Base-by-base conservation (phyloP, 306 rosid species). In the Gillenia trifoliata region DNA sequence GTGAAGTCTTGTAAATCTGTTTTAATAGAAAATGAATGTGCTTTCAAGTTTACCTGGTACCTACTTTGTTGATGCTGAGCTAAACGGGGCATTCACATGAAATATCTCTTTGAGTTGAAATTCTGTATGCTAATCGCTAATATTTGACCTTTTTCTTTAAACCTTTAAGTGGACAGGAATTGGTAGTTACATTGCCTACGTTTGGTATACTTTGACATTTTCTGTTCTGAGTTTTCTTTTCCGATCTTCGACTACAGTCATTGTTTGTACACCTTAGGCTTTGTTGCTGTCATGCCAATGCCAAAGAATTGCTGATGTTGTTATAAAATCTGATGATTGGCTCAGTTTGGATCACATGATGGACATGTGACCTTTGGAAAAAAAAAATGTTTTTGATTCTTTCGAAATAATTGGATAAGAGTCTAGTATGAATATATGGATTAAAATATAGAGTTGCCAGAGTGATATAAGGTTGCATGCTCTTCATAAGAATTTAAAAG, bases 121-220 rank as follows among this genome's bases (percentile, higher is more conserved):
- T 68, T 72, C 43, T 71, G 40, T 61, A 62, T 64, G 59, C 36
- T 66, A 79, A 68, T 74, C 72, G 49, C 81, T 77, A 59, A 80
- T 80, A 66, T 77, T 68, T 60, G 64, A 59, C 78, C 75, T 80
- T 77, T 75, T 52, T 80, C 59, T 76, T 82, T 45, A 67, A 64
- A 49, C 83, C 74, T 78, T 75, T 66, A 41, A 84, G 78, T 81
- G 81, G 81, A 81, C 80, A 56, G 82, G 75, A 75, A 79, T 86
- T 76, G 74, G 55, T 64, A 34, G 41, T 56, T 83, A 68, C 80
- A 43, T 79, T 82, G 77, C 72, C 66, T 82, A 71, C 59, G 34
- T 75, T 83, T 78, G 79, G 72, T 73, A 41, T 76, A 73, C 74
- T 77, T 56, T 78, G 64, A 68, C 84, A 66, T 78, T 76, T 73